These are phyloP conservation scores for Retiboletus flavoniger DNA, from an alignment of 1,284 basidiomycete genomes.

Conservation along the genomic window DNA sequence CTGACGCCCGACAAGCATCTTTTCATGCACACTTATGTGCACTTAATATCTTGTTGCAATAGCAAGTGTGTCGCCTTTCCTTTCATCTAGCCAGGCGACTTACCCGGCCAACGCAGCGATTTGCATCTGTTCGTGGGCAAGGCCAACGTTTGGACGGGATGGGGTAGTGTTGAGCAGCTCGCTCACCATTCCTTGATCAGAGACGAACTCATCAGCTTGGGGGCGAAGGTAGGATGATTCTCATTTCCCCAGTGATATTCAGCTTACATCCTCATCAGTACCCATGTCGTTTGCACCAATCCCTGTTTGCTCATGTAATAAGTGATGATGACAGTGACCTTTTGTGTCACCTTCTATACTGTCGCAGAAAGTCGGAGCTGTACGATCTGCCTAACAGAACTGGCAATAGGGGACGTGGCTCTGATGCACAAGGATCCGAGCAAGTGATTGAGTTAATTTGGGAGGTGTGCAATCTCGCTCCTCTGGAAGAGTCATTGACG, in stretches of 20 bases:
- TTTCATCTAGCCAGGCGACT: background rate
- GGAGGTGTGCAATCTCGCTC: constrained; percentile 15
- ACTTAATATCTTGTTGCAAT: constrained; percentile 20
- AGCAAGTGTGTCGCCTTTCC: constrained; percentile 2
- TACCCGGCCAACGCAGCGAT: constrained; percentile 7
- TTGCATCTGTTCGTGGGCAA: constrained; percentile 5
- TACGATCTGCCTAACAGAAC: constrained; percentile 11
- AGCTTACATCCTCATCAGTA: constrained; percentile 12
- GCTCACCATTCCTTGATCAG: constrained; percentile 16
- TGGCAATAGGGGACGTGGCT: background rate
- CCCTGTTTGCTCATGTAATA: constrained; percentile 3
- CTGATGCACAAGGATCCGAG: constrained; percentile 8
- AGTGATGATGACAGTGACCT: constrained; percentile 21
- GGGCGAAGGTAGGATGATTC: constrained; percentile 8
- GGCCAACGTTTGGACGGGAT: constrained; percentile 16
- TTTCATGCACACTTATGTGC: constrained; percentile 27
- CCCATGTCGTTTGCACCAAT: constrained; percentile 12
- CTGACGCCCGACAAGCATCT: constrained; percentile 23
- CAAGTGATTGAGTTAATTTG: constrained; percentile 27
- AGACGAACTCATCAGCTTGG: constrained; percentile 11
- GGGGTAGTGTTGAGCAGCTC: constrained; percentile 23
- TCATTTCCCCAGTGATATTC: background rate
- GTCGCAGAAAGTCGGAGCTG: constrained; percentile 17
- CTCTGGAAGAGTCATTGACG: background rate
- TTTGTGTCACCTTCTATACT: constrained; percentile 24